These are phyloP conservation scores for Saccharomyces hybrid DNA, from an alignment of 1,139 yeast genomes.

Conservation along the genomic window DNA sequence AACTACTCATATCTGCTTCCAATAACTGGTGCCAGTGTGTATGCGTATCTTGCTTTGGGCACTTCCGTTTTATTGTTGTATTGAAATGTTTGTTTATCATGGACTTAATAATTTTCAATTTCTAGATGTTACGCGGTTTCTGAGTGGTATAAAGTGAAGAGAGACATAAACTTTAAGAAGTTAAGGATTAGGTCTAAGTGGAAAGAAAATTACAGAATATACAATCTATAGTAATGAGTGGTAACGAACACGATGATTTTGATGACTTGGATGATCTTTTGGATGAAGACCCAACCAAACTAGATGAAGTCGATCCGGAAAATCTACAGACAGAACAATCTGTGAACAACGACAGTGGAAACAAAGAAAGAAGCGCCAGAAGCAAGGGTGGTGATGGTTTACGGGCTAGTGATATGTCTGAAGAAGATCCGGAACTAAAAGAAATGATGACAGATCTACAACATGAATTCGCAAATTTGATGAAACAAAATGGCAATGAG, in stretches of 20 bases:
- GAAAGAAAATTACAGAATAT: background rate
- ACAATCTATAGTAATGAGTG: slow-evolving; percentile 6
- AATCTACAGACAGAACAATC: background rate
- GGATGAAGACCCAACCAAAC: slow-evolving; percentile 70
- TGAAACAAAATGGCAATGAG: slow-evolving; percentile 17
- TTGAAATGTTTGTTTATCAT: background rate
- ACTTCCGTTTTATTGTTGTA: background rate
- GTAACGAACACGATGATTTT: slow-evolving; percentile 43
- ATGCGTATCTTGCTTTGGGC: background rate
- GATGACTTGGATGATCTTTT: slow-evolving; percentile 70
- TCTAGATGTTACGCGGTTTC: background rate
- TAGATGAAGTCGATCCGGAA: slow-evolving; percentile 20
- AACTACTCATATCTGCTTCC: slow-evolving; percentile 31
- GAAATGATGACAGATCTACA: slow-evolving; percentile 25
- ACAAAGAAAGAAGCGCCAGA: background rate
- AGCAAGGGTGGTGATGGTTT: slow-evolving; percentile 7
- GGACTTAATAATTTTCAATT: background rate
- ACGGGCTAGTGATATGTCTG: slow-evolving; percentile 1
- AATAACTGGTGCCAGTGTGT: background rate
- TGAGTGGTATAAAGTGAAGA: background rate
- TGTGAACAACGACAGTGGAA: background rate
- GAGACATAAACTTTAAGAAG: background rate
- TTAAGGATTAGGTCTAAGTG: background rate
- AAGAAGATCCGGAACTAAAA: slow-evolving; percentile 19
- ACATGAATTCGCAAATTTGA: slow-evolving; percentile 22